phyloP scores from a whole-genome alignment of 129 eudicot genomes.

The Tagetes patula region DNA sequence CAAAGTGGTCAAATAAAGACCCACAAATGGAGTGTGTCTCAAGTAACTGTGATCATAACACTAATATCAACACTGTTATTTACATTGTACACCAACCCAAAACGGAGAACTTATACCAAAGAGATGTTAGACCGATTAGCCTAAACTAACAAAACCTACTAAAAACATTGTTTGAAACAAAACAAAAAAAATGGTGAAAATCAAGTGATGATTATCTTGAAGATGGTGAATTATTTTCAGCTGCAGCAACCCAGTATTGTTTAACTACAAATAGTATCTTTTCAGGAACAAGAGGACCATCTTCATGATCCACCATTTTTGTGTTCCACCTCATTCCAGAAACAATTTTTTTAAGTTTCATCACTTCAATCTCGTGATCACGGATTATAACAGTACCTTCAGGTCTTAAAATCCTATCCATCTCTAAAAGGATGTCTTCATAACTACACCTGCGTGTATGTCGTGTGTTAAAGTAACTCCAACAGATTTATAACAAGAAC shows the following conservation, averaged over 20 bases:
- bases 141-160: conserved; percentile 21
- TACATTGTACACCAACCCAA: conserved; percentile 19
- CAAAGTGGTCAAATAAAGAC: too few species aligned
- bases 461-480: not conserved
- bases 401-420: conserved; percentile 79
- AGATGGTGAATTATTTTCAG: conserved; percentile 46
- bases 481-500: conserved; percentile 1
- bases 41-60: conserved; percentile 16
- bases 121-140: conserved; percentile 9
- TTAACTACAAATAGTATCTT: conserved; percentile 62
- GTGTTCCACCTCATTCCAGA: conserved; percentile 70
- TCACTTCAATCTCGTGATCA: conserved; percentile 50
- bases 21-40: not conserved
- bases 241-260: conserved; percentile 59
- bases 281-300: conserved; percentile 58
- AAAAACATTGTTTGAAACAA: not conserved
- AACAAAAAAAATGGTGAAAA: not conserved
- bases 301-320: conserved; percentile 64
- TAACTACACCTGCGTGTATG: conserved; percentile 44
- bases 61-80: conserved; percentile 13
- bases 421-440: conserved; percentile 67
- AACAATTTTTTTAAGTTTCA: conserved; percentile 47
- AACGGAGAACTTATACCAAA: conserved; percentile 3
- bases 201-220: conserved; percentile 14
- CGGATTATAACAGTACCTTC: conserved; percentile 77